Evolutionary conservation across 2,329 filamentous ascomycete genomes (phyloP).

Genomic region (Diaporthe sp.): DNA sequence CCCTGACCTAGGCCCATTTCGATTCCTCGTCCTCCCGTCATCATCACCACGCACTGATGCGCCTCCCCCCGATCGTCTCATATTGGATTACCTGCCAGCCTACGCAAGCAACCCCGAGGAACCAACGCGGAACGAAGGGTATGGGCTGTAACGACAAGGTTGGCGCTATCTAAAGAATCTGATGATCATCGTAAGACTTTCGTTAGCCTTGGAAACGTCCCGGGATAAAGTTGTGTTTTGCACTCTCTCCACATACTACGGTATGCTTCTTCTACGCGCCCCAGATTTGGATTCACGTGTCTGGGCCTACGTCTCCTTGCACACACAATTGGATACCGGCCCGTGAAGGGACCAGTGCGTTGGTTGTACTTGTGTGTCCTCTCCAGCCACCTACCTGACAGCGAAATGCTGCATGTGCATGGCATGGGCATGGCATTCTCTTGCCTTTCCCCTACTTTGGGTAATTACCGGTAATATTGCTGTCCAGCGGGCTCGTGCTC

Average conservation of each 20-base stretch:
- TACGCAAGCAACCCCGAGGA: neutral
- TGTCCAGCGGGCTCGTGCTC: neutral
- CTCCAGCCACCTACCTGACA: neutral
- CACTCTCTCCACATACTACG: neutral
- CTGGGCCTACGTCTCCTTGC: no score
- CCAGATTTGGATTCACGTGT: neutral
- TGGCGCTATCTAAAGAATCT: slow-evolving; percentile 33
- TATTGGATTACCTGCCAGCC: neutral
- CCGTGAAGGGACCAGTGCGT: no score
- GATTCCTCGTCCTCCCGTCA: neutral
- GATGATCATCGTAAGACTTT: slow-evolving; percentile 37
- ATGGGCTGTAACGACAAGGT: neutral
- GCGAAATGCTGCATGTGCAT: neutral
- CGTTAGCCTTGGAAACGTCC: neutral
- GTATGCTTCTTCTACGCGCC: neutral
- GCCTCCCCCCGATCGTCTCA: neutral
- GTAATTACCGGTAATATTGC: neutral
- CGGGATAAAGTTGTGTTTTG: neutral
- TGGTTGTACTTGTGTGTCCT: neutral
- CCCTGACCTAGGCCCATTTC: slow-evolving; percentile 4
- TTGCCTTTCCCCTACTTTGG: no score
- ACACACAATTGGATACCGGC: neutral
- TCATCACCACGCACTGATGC: slow-evolving; percentile 17
- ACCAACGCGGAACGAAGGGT: no score
- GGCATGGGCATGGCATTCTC: no score